Evolutionary conservation across 495 filamentous ascomycete genomes (phyloP), one percentile per base, ranked within the genome.

Genomic region (Podospora didyma): DNA sequence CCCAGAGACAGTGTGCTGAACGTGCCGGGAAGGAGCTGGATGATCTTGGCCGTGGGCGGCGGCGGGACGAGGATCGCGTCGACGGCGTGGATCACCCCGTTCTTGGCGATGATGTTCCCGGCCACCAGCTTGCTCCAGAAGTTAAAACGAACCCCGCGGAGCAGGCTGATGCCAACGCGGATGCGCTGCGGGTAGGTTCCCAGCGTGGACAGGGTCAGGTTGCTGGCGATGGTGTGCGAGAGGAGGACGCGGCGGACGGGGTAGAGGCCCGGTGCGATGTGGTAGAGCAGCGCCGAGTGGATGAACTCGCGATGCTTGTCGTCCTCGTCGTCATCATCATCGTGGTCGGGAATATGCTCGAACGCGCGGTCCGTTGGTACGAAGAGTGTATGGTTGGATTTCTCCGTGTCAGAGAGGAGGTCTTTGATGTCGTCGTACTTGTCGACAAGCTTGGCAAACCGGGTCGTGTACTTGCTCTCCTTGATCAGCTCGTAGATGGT

Each of bases 71-170:
- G 79, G 53, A 92, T 72, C 54, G 66, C 71, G 72, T 89, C 80
- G 52, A 96, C 68, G 53, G 79, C 85, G 75, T 96, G 91, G 66
- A 96, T 82, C 7, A 94, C 72, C 49, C 92, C 92, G 71, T 96
- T 96, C 45, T 80, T 80, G 49, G 66, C 66, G 62, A 49, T 80
- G 45, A 93, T 80, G 69, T 95, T 81, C 49, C 78, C 65, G n/a
- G 75, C 78, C 11, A 88, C 67, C 48, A 95, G 68, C 24, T 76
- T 80, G 70, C 78, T 82, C 66, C 83, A 85, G 66, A 87, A 89
- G 73, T 97, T 96, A 56, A 97, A 55, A 12, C 74, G 78, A 34
- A 89, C 69, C 21, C 85, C 86, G 46, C 75, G 76, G 14, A 83
- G 61, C 35, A 80, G 69, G 20, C 80, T 62, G 16, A 81, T 77